Percentiles rank a stretch among this genome's conserved stretches.
Conservation (phyloP, 148 eudicot species). For the Rhododendron mucronatum region DNA sequence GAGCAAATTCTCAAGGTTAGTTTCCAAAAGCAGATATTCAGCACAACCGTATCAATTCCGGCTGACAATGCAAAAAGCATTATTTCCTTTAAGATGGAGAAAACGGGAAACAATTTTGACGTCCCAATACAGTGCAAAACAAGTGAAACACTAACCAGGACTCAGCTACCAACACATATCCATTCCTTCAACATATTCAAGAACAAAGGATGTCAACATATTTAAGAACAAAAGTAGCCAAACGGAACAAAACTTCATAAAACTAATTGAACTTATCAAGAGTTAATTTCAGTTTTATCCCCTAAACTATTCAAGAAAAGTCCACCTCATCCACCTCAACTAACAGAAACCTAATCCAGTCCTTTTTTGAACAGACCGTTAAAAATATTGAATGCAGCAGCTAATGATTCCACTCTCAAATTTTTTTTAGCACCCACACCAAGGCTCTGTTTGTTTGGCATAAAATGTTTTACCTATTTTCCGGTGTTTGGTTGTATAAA, state of each 20-base stretch:
- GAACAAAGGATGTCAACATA: not conserved
- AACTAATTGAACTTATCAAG: too few relatives aligned
- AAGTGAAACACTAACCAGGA: not conserved
- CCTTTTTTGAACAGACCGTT: not conserved
- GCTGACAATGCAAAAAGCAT: not conserved
- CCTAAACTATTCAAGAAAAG: not conserved
- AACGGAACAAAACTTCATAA: not conserved
- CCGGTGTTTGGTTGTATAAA: too few relatives aligned
- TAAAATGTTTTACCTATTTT: too few relatives aligned
- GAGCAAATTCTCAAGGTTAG: not conserved
- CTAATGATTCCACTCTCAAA: not conserved
- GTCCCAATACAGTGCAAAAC: not conserved
- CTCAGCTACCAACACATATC: not conserved
- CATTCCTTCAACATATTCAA: not conserved
- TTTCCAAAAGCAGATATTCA: not conserved
- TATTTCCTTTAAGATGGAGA: not conserved
- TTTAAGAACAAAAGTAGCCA: not conserved
- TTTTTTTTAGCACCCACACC: not conserved
- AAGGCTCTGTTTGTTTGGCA: too few relatives aligned
- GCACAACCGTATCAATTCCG: not conserved
- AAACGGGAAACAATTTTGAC: not conserved
- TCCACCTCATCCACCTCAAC: not conserved
- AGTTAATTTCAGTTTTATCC: not conserved
- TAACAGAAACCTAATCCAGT: not conserved
- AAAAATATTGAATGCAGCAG: not conserved